Evolutionary conservation across 2,329 filamentous ascomycete genomes (phyloP).

Genomic region (Cladosporium sphaerospermum): DNA sequence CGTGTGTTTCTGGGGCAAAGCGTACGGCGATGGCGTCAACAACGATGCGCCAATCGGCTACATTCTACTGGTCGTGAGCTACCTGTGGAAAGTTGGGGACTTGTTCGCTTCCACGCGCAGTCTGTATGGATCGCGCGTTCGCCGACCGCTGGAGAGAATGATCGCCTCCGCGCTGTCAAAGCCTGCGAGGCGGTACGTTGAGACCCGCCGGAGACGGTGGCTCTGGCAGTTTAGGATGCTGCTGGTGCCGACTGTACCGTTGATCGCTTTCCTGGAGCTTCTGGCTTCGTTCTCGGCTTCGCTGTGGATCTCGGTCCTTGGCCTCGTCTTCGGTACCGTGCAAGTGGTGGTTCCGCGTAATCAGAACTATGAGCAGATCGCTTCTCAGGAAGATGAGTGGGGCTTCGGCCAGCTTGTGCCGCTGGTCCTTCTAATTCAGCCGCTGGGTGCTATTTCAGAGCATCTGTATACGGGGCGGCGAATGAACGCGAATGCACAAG

Average conservation of each 20-base stretch:
- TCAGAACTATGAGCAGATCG: slow-evolving; percentile 2
- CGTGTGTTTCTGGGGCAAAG: slow-evolving; percentile 17
- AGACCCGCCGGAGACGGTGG: not conserved
- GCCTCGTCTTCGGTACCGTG: slow-evolving; percentile 21
- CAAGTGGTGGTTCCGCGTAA: slow-evolving; percentile 21
- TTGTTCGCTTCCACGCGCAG: slow-evolving; percentile 15
- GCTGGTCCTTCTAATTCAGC: slow-evolving; percentile 22
- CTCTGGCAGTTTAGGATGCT: not conserved
- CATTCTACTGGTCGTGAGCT: slow-evolving; percentile 20
- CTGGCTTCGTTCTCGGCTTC: slow-evolving; percentile 21
- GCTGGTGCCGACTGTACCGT: slow-evolving; percentile 13
- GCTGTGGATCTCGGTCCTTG: slow-evolving; percentile 18
- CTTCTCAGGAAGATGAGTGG: slow-evolving; percentile 11
- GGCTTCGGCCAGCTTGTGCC: slow-evolving; percentile 23
- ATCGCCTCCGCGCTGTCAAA: slow-evolving; percentile 14
- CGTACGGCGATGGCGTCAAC: slow-evolving; percentile 18
- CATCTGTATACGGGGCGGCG: slow-evolving; percentile 8
- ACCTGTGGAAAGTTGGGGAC: slow-evolving; percentile 24
- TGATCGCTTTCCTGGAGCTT: slow-evolving; percentile 16
- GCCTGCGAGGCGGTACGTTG: slow-evolving; percentile 13
- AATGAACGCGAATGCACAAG: not conserved
- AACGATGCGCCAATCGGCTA: slow-evolving; percentile 18
- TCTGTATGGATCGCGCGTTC: slow-evolving; percentile 14
- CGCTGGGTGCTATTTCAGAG: slow-evolving; percentile 19
- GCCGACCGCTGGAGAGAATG: slow-evolving; percentile 12